Base-by-base conservation (phyloP, 2,329 filamentous ascomycete species). In the Stachybotrys echinatus region DNA sequence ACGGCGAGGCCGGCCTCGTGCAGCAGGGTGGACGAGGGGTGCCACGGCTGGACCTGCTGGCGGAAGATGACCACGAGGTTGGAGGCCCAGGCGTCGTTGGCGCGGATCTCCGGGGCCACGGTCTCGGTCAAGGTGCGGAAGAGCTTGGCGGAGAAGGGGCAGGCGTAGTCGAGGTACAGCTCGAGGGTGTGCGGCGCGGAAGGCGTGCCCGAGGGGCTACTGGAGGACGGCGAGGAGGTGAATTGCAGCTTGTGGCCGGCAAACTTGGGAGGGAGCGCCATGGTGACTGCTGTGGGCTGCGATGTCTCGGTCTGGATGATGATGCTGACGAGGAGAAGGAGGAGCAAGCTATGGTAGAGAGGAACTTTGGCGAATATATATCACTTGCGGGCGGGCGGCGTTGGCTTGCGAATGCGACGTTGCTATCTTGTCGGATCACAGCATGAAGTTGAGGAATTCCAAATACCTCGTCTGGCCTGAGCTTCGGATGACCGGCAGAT, bases 31-130 rank as follows among this genome's bases (percentile, higher is more conserved):
- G 84, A 91, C 19, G 87, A 90, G 2, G 92, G 92, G 71, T 97
- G 92, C 92, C 92, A 96, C 14, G 91, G 90, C 73, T 96, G 91
- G 61, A 96, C 83, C 66, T 96, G 91, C 66, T 92, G 92, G 46
- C 92, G 87, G 76, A 96, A 89, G 62, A 97, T 81, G 58, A 95
- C 76, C 59, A 88, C 79, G 3, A 96, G 72, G 53, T 76, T 77
- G 52, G 74, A 58, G 14, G 74, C 66, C 65, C 74, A 76, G 21
- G 72, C 59, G 55, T 87, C 84, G 60, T 84, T 83, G 46, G 75
- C 60, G 53, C 77, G 74, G 58, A 95, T 76, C 45, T 81, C 66
- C 1, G 88, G 85, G 52, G 81, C 74, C 51, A 95, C 80, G 23
- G 75, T 70, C 50, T 69, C 73, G 69, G 86, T 85, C 59, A 96